Evolutionary conservation across 345 rosid species (phyloP).

Genomic region (Eutrema heterophyllum): DNA sequence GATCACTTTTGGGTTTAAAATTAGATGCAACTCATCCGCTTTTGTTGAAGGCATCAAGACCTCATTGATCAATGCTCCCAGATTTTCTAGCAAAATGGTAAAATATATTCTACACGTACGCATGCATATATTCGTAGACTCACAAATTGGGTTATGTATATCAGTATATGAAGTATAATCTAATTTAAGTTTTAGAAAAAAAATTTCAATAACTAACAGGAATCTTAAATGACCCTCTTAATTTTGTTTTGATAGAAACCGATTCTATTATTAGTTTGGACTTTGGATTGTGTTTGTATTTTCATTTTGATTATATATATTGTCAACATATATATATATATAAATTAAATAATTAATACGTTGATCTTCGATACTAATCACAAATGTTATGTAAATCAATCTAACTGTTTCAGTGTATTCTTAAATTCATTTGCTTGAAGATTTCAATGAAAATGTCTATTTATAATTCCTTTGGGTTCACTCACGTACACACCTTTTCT

Average conservation of each 20-base stretch:
- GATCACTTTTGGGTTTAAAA: neutral
- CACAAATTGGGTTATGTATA: neutral
- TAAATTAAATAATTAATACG: neutral
- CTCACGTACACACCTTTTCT: neutral
- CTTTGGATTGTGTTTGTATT: no score
- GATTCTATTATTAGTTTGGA: no score
- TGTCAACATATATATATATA: no score
- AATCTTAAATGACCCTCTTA: no score
- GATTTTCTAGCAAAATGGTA: conserved; percentile 5
- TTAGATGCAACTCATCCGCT: neutral
- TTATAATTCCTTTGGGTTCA: neutral
- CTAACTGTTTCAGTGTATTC: neutral
- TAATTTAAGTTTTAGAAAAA: no score
- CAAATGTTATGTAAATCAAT: neutral
- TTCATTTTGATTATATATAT: no score
- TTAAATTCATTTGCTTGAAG: neutral
- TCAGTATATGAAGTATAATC: neutral
- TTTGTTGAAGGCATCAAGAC: neutral
- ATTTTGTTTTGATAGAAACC: no score
- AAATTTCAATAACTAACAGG: no score
- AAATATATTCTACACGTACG: neutral
- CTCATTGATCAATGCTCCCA: neutral
- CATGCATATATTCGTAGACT: neutral
- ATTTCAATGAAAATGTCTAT: neutral
- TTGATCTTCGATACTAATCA: neutral